phyloP scores from a whole-genome alignment of 192 early-diverging fungal genomes.

The Piromyces sp. region DNA sequence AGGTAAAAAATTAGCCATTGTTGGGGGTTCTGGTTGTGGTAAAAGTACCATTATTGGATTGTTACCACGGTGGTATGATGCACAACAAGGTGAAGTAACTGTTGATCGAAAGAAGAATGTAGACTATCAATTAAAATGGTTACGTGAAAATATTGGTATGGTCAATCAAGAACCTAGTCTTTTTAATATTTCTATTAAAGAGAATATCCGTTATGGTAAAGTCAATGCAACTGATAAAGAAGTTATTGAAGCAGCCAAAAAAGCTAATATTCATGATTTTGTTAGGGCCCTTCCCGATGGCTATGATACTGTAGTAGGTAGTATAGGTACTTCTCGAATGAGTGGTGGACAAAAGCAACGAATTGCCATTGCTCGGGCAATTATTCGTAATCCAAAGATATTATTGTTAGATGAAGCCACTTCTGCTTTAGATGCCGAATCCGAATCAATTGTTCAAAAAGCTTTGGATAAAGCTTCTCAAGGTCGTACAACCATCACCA shows the following conservation, averaged over 20 bases:
- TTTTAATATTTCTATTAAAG: conserved; percentile 5
- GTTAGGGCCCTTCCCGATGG: conserved; percentile 56
- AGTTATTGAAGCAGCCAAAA: conserved; percentile 46
- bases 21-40: conserved; percentile 39
- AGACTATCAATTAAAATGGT: conserved; percentile 55
- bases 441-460: no score
- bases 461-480: no score
- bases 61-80: conserved; percentile 20
- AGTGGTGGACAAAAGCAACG: conserved; percentile 23
- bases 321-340: conserved; percentile 27
- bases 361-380: conserved; percentile 69
- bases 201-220: conserved; percentile 9
- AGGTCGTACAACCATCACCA: no score
- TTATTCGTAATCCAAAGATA: conserved; percentile 47
- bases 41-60: conserved; percentile 46
- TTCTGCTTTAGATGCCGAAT: background rate
- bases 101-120: background rate
- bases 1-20: conserved; percentile 20
- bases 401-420: background rate
- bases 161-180: conserved; percentile 5
- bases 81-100: background rate
- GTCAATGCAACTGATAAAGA: conserved; percentile 26
- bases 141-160: conserved; percentile 28
- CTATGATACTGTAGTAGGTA: conserved; percentile 2
- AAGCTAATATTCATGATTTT: conserved; percentile 64